Evolutionary conservation across 164 flowering plant species (phyloP), one percentile per base, ranked within the genome.

Genomic region (Magnolia kwangsiensis): DNA sequence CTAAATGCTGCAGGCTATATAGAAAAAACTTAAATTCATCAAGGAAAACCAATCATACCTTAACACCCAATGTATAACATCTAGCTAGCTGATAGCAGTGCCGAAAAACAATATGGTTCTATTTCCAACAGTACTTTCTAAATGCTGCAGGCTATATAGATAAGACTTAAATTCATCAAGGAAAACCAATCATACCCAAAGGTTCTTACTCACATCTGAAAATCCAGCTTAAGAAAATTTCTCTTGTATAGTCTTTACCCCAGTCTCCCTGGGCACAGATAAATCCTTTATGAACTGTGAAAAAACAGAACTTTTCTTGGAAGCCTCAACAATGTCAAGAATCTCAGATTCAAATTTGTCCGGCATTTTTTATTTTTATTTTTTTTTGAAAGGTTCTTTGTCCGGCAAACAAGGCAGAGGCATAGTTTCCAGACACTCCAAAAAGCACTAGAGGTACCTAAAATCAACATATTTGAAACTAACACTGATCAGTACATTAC

Each of bases 401-500:
- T 1, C 97, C 80, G 29, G 90, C 27, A 79, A 86, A 95, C 82
- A 93, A 73, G 21, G 96, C 97, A 74, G 95, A 86, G n/a, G 98
- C 96, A 87, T 91, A 95, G 84, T 93, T 95, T 75, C 95, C 98
- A 77, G 90, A 71, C 4, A 81, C 90, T 45, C 97, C 98, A 86
- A 79, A 91, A 85, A 93, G 55, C 23, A 80, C 76, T 45, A 91
- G 29, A 81, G 98, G 98, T 16, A 89, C 86, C 98, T 94, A 86
- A 67, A 67, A 67, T 20, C 21, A 10, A 64, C n/a, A 72, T 11
- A 51, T 3, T 5, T 16, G 3, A 31, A 24, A 19, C 24, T 14
- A 14, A 19, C 37, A 37, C 7, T 9, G 11, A 10, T 72, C 19
- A 21, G 18, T n/a, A 51, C 3, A 10, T 24, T 20, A 72, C n/a